phyloP scores from a whole-genome alignment of 805 yeast genomes.

The Kuraishia molischiana region DNA sequence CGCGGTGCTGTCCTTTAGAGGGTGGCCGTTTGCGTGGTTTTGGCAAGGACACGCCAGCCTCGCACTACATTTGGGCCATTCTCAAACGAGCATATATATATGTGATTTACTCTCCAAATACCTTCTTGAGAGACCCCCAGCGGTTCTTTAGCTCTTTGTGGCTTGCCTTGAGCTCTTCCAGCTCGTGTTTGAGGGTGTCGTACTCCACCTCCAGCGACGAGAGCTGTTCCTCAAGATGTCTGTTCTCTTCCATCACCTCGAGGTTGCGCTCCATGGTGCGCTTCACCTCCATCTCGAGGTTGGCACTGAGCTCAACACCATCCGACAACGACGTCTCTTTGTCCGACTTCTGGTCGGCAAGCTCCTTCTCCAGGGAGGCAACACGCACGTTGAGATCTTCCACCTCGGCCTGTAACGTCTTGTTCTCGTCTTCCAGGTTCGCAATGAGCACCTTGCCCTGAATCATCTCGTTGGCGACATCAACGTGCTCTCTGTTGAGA shows the following conservation, averaged over 20 bases:
- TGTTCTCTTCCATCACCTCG: constrained; percentile 58
- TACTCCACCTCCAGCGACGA: constrained; percentile 26
- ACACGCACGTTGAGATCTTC: constrained; percentile 33
- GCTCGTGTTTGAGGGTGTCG: constrained; percentile 16
- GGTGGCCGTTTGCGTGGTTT: no score
- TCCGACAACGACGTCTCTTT: constrained; percentile 12
- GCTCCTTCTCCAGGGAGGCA: constrained; percentile 23
- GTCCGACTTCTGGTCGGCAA: constrained; percentile 12
- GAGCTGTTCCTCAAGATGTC: constrained; percentile 44
- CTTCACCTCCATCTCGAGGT: constrained; percentile 40
- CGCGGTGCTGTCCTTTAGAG: no score
- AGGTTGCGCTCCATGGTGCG: constrained; percentile 50
- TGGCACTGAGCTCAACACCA: constrained; percentile 14
- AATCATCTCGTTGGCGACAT: constrained; percentile 81
- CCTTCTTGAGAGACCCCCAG: constrained; percentile 22
- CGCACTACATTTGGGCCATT: not conserved
- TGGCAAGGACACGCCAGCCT: no score
- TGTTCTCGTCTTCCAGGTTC: constrained; percentile 65
- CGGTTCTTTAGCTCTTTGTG: constrained; percentile 18
- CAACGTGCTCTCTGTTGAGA: constrained; percentile 75
- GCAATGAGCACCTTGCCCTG: constrained; percentile 69
- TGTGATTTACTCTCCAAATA: constrained; percentile 8
- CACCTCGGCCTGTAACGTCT: constrained; percentile 41
- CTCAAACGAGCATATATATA: not conserved
- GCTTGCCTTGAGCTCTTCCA: constrained; percentile 23